Evolutionary conservation across 2,329 filamentous ascomycete genomes (phyloP).

Genomic region (Chaetomium strumarium): DNA sequence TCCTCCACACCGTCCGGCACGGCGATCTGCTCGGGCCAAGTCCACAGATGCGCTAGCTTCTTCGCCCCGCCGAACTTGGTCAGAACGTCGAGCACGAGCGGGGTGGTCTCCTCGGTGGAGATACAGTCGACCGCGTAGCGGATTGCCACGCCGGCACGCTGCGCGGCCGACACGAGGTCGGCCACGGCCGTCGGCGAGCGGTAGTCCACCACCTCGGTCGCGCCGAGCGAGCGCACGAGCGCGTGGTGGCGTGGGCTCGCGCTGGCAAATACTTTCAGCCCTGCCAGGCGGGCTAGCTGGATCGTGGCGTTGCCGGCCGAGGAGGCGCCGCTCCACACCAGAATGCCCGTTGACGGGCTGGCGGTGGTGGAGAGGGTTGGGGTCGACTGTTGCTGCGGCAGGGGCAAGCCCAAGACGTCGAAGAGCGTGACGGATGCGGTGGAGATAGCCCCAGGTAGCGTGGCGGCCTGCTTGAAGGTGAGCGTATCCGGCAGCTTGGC

Average conservation of each 20-base stretch:
- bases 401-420: conserved; percentile 1
- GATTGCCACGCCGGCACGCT: not conserved
- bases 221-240: conserved; percentile 6
- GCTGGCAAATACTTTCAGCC: conserved; percentile 9
- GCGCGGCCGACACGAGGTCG: conserved; percentile 6
- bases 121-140: conserved; percentile 2
- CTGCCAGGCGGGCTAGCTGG: conserved; percentile 32
- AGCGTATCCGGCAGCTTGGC: conserved; percentile 4
- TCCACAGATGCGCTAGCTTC: not conserved
- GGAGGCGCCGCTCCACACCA: conserved; percentile 34
- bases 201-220: conserved; percentile 14
- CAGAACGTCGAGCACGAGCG: too few relatives aligned
- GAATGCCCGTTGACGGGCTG: conserved; percentile 22
- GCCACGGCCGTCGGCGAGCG: conserved; percentile 3
- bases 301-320: conserved; percentile 31
- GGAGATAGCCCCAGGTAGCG: not conserved
- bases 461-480: not conserved
- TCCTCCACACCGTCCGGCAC: conserved; percentile 2
- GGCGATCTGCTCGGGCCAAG: conserved; percentile 6
- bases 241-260: conserved; percentile 11
- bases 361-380: too few relatives aligned
- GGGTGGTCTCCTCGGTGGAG: too few relatives aligned
- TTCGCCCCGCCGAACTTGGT: not conserved
- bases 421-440: conserved; percentile 4
- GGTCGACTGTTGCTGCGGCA: not conserved